Base-by-base conservation (phyloP, 2,329 filamentous ascomycete genomes). In the Aspergillus unguis region DNA sequence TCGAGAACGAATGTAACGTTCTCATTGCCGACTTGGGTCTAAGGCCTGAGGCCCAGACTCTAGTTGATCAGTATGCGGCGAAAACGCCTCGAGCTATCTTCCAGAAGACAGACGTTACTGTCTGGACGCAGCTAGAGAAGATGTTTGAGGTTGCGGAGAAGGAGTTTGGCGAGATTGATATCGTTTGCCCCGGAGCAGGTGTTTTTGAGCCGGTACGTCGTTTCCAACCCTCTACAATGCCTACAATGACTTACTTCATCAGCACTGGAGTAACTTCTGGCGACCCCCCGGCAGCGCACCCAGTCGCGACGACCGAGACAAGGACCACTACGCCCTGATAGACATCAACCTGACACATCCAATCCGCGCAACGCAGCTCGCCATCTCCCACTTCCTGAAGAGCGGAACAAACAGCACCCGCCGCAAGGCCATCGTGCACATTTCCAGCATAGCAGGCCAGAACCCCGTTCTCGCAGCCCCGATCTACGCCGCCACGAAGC, bases 301-400 rank as follows among this genome's bases (percentile, higher is more conserved):
- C 27, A 79, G 77, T 31, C 67, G 63, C 38, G 77, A 80, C 57
- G 58, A 68, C 6, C 65, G 59, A 0, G 54, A 65, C 33, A 66
- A 71, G 4, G 73, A 71, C 26, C 68, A 74, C 50, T 80, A 79
- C 57, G 70, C 71, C 28, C 38, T 69, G 44, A 44, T 80, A 23
- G 78, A 80, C 53, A 78, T 80, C 63, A 80, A 80, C 54, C 53
- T 81, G 45, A 77, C 74, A 0, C 78, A 80, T 59, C 78, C 78
- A 0, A 80, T 80, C 58, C 76, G 77, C 40, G 68, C 72, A 7
- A 80, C 77, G 1, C 77, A 80, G 55, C 65, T 80, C 17, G 77
- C 78, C 4, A 75, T 80, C 40, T 68, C 72, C 3, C 72, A 78
- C 58, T 80, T 79, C 61, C 64, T 78, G n/a, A 60, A 58, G 5